Conservation (phyloP, 169 alveolate genomes). For the Pseudocohnilembus persalinus region DNA sequence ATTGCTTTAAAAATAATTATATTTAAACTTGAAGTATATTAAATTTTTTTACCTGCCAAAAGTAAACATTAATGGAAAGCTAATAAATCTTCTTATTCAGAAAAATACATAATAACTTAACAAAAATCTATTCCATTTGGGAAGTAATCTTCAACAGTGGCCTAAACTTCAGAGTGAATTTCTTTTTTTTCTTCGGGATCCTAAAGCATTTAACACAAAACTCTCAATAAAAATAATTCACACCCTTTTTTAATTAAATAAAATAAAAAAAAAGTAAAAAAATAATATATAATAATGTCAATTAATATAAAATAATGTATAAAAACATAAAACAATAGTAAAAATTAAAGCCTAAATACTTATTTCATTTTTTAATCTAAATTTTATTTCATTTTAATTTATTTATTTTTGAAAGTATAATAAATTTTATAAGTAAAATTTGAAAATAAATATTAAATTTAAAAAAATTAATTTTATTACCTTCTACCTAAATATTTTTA, state of each 20-base stretch:
- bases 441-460: too few relatives aligned
- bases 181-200: conserved; percentile 5
- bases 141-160: conserved; percentile 14
- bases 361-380: too few relatives aligned
- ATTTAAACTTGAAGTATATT: too few relatives aligned
- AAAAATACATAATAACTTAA: background rate
- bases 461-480: background rate
- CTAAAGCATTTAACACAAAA: conserved; percentile 18
- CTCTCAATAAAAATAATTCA: conserved; percentile 19
- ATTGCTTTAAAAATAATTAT: too few relatives aligned
- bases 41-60: background rate
- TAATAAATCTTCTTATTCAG: background rate
- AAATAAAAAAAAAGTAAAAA: too few relatives aligned
- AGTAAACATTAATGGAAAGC: conserved; percentile 3
- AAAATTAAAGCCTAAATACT: too few relatives aligned
- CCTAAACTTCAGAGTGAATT: background rate
- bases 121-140: conserved; percentile 19
- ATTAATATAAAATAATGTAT: too few relatives aligned
- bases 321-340: too few relatives aligned
- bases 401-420: too few relatives aligned
- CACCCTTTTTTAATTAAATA: background rate
- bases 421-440: too few relatives aligned
- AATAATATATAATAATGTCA: too few relatives aligned
- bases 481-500: background rate
- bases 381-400: too few relatives aligned